Percentiles rank a stretch among this genome's conserved stretches.
Conservation (phyloP, 1,284 basidiomycete genomes). For the Ustilago curta region DNA sequence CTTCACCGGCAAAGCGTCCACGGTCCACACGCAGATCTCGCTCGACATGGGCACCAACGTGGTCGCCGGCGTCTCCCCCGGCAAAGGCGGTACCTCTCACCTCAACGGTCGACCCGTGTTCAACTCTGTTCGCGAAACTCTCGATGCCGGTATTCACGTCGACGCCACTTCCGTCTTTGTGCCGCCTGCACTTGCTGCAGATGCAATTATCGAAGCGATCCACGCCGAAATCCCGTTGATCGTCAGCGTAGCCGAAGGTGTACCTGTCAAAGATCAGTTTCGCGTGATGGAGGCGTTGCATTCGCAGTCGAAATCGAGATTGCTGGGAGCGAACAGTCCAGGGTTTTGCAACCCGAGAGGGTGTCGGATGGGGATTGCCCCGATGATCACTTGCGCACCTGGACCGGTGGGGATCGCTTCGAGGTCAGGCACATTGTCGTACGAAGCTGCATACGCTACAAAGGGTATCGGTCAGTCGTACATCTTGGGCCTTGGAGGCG, state of each 20-base stretch:
- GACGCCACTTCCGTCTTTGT: constrained; percentile 60
- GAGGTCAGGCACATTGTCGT: constrained; percentile 62
- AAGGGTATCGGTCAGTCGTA: constrained; percentile 50
- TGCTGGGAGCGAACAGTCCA: constrained; percentile 58
- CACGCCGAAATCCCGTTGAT: constrained; percentile 55
- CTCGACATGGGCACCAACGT: constrained; percentile 57
- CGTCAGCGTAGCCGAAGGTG: constrained; percentile 57
- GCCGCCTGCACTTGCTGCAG: constrained; percentile 49
- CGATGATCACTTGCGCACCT: constrained; percentile 41
- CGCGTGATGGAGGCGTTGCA: constrained; percentile 55
- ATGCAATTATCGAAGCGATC: constrained; percentile 61
- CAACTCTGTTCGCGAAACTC: constrained; percentile 38
- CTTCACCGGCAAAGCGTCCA: constrained; percentile 59
- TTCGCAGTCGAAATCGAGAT: constrained; percentile 43
- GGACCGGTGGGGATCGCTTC: constrained; percentile 55
- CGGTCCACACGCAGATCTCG: constrained; percentile 51
- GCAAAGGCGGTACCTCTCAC: constrained; percentile 49
- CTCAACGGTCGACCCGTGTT: constrained; percentile 49
- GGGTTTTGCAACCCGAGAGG: constrained; percentile 58
- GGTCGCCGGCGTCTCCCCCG: constrained; percentile 53
- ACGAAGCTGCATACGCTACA: constrained; percentile 54
- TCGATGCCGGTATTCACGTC: constrained; percentile 32
- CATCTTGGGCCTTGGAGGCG: constrained; percentile 59
- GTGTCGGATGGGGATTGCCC: constrained; percentile 53
- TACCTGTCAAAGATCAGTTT: constrained; percentile 57